phyloP scores from a whole-genome alignment of 1,284 basidiomycete species.

The Ustilago hordei region DNA sequence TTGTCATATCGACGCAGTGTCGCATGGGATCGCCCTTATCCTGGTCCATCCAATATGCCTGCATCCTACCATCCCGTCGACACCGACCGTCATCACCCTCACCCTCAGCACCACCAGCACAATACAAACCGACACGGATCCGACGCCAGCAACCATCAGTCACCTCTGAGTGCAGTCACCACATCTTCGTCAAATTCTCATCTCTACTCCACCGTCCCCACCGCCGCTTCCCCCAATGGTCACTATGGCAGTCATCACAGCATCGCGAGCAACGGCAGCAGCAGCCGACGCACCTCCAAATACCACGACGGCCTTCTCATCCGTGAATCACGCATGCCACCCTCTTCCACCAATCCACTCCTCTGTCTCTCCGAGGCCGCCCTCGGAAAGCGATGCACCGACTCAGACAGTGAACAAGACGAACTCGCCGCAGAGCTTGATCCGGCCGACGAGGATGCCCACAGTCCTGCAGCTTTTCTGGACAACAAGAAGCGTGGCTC shows the following conservation, averaged over 20 bases:
- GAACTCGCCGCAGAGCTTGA: constrained; percentile 29
- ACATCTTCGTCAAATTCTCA: constrained; percentile 29
- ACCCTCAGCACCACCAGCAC: not conserved
- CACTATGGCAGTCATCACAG: constrained; percentile 21
- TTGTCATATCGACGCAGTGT: constrained; percentile 16
- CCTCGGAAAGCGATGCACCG: constrained; percentile 45
- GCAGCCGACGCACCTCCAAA: constrained; percentile 41
- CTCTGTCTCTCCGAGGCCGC: constrained; percentile 53
- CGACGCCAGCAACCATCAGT: constrained; percentile 43
- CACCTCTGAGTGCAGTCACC: constrained; percentile 32
- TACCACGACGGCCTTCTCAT: constrained; percentile 52
- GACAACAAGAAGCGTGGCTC: constrained; percentile 27
- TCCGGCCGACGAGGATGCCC: constrained; percentile 5
- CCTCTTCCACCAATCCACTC: constrained; percentile 49
- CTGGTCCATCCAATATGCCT: constrained; percentile 8
- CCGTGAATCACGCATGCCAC: constrained; percentile 48
- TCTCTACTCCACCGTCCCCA: constrained; percentile 28
- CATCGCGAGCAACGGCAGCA: constrained; percentile 28
- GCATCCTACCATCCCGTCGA: constrained; percentile 9
- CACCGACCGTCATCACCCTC: constrained; percentile 1
- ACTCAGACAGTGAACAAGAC: constrained; percentile 47
- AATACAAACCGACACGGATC: constrained; percentile 33
- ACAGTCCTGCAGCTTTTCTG: constrained; percentile 11
- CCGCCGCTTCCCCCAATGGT: constrained; percentile 26
- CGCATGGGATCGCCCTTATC: constrained; percentile 17